Evolutionary conservation across 805 yeast genomes (phyloP), one percentile per base, ranked within the genome.

Genomic region (Yarrowia sp.): DNA sequence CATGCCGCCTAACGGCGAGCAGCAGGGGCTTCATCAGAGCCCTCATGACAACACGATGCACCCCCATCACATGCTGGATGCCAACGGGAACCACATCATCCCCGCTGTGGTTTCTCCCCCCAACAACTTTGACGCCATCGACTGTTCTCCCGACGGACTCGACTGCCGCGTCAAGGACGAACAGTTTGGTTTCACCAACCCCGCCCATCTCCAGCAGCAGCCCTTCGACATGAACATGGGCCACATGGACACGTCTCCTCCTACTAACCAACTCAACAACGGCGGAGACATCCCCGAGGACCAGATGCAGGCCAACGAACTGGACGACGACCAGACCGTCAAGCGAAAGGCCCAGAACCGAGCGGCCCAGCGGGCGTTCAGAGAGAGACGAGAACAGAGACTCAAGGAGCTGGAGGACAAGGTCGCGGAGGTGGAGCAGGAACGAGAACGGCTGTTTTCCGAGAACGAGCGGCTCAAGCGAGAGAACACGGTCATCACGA

Each of bases 311-410:
- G 64, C 50, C n/a, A 33, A 43, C 46, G 47, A 44, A 10, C 56
- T 39, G 44, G 72, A 69, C 15, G 69, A 58, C 36, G 71, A 61
- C 39, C 38, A 63, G 38, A 64, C 66, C 76, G 80, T 64, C 70
- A 86, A 85, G 75, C 83, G 90, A 65, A 89, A 87, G 74, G 92
- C 91, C 2, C 95, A 89, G 75, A 90, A 91, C 74, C 81, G 96
- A 73, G 93, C 93, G 12, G 96, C 96, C 0, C 97, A 91, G 78
- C 81, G 92, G 71, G 96, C 96, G 2, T 91, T 90, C 77, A 80
- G 96, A 70, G 93, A 90, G 76, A 85, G 96, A 61, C 90, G 89
- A 76, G 95, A 90, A 75, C 85, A 85, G 63, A 86, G 84, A 72
- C 77, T 89, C 70, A 88, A 87, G 74, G 92, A 88, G 72, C 80